These are phyloP conservation scores for Metschnikowia matae DNA, from an alignment of 805 yeast species.

Conservation along the genomic window DNA sequence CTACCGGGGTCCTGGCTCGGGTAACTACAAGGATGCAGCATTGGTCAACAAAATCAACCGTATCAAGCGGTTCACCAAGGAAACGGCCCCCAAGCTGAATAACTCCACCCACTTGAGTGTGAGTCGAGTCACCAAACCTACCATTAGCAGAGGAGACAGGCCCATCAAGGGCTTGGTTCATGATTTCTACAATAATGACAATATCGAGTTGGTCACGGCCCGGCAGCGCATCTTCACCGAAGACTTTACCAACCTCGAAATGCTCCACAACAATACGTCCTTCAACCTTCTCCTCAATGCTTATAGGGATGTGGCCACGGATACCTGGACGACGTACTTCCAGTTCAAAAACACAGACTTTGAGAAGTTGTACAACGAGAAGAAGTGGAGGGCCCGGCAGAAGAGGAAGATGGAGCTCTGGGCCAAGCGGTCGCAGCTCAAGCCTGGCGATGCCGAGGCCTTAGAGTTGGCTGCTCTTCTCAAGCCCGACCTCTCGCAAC, in stretches of 20 bases:
- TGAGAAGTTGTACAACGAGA: conserved; percentile 28
- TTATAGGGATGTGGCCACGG: conserved; percentile 35
- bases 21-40: conserved; percentile 43
- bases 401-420: conserved; percentile 15
- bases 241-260: conserved; percentile 38
- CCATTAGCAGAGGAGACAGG: conserved; percentile 16
- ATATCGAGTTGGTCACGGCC: conserved; percentile 27
- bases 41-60: conserved; percentile 37
- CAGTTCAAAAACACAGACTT: conserved; percentile 37
- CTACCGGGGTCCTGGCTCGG: conserved; percentile 44
- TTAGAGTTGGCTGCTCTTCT: conserved; percentile 12
- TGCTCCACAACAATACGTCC: conserved; percentile 41
- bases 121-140: conserved; percentile 17
- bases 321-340: conserved; percentile 39
- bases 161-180: conserved; percentile 38
- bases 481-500: conserved; percentile 16
- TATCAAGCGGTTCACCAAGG: conserved; percentile 19
- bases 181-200: conserved; percentile 28
- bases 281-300: conserved; percentile 38
- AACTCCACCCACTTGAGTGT: conserved; percentile 24
- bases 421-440: conserved; percentile 7
- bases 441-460: conserved; percentile 2
- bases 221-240: conserved; percentile 30
- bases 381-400: conserved; percentile 7
- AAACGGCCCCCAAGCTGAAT: conserved; percentile 10